phyloP scores from a whole-genome alignment of 2,329 filamentous ascomycete species.

The Trichoderma afroharzianum region DNA sequence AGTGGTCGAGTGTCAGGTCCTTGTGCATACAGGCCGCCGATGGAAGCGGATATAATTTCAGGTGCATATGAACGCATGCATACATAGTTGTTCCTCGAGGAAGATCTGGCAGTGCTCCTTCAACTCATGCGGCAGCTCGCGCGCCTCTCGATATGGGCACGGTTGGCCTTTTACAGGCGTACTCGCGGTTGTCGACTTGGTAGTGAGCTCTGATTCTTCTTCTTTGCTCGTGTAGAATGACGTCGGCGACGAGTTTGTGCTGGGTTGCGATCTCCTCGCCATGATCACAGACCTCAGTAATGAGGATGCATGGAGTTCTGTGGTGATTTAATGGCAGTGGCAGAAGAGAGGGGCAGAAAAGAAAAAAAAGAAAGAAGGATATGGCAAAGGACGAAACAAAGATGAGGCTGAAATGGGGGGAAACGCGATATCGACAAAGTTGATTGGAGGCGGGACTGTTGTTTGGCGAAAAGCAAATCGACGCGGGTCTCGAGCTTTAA shows the following conservation, averaged over 20 bases:
- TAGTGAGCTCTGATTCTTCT: constrained; percentile 23
- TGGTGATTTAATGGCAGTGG: background rate
- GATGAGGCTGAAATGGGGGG: background rate
- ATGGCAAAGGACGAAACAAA: background rate
- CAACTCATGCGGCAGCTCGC: constrained; percentile 58
- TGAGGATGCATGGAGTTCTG: background rate
- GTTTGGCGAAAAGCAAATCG: background rate
- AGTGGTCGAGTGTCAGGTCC: background rate
- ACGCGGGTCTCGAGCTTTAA: background rate
- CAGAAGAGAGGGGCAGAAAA: too few relatives aligned
- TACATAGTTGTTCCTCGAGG: constrained; percentile 71
- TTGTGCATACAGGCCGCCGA: background rate
- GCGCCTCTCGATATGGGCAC: constrained; percentile 50
- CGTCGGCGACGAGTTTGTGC: constrained; percentile 29
- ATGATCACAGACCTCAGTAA: background rate
- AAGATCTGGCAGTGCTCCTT: constrained; percentile 66
- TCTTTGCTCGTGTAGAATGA: constrained; percentile 34
- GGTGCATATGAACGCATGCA: constrained; percentile 22
- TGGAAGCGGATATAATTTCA: background rate
- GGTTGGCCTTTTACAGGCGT: constrained; percentile 31
- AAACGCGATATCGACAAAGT: background rate
- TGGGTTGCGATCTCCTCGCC: constrained; percentile 20
- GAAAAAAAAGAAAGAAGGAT: background rate
- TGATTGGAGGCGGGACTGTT: constrained; percentile 4
- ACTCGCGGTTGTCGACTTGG: constrained; percentile 35